phyloP scores from a whole-genome alignment of 257 asterid genomes.

The Solanum pinnatisectum region DNA sequence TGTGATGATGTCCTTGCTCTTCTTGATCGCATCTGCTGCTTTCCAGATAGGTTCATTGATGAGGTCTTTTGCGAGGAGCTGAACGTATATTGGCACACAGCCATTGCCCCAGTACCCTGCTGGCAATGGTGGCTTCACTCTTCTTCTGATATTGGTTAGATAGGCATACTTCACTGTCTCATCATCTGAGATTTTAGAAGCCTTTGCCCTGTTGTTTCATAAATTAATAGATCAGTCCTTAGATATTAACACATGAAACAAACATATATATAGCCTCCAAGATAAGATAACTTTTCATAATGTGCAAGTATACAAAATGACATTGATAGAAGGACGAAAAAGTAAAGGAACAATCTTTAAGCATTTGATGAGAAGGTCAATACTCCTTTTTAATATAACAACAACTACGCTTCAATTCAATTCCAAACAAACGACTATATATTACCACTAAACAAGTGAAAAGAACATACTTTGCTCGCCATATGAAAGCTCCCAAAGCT shows the following conservation, averaged over 20 bases:
- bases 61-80: conserved; percentile 44
- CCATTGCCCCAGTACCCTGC: conserved; percentile 85
- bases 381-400: background rate
- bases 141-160: conserved; percentile 50
- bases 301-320: background rate
- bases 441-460: background rate
- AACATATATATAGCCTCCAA: background rate
- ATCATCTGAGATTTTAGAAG: conserved; percentile 14
- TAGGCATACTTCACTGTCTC: conserved; percentile 72
- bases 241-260: background rate
- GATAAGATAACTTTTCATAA: background rate
- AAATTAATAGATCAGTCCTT: background rate
- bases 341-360: background rate
- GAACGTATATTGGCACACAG: conserved; percentile 74
- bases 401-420: background rate
- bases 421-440: too few relatives aligned
- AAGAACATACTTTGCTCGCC: conserved; percentile 60
- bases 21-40: conserved; percentile 47
- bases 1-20: conserved; percentile 50
- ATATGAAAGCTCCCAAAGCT: conserved; percentile 68
- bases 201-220: conserved; percentile 51
- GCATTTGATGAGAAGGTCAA: background rate
- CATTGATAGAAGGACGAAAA: background rate
- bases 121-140: conserved; percentile 54
- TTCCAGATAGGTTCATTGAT: conserved; percentile 50